Evolutionary conservation across 306 rosid species (phyloP), one percentile per base, ranked within the genome.

Genomic region (Cucurbita moschata): DNA sequence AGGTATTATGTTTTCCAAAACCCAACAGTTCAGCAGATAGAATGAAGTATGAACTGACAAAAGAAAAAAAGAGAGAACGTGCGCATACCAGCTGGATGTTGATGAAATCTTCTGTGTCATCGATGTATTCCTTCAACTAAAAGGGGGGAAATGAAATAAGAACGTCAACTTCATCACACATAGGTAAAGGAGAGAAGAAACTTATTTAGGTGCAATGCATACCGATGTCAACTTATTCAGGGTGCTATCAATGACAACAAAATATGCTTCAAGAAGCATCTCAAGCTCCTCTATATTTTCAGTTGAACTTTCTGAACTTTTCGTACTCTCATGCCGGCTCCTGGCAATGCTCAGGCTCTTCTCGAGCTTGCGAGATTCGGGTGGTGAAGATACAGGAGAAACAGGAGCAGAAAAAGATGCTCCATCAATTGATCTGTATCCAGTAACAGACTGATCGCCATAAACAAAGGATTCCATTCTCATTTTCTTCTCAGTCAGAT

Each of bases 61-160:
- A 4, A n/a, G 46, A 19, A 4, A 53, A 9, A 9, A 1, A 3
- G n/a, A 30, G 42, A n/a, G 38, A 70, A 72, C 39, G 10, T 8
- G 23, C 43, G 55, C 84, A 69, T 77, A 95, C 97, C 95, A 95
- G 85, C 82, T 95, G 99, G 79, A 95, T 89, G 91, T 95, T 95
- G 77, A 95, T 95, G 86, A 95, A 95, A 86, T 89, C 97, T 85
- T 95, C 99, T 0, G 99, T 95, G 79, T 95, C 99, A 53, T 91
- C 99, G 44, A 95, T 95, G 87, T 95, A 95, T 75, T 91, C 99
- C 86, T 94, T 94, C 90, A 94, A 79, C 99, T 94, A 92, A 82
- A 74, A 82, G 19, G 3, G 10, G 64, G 70, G 62, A 57, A 68
- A 79, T 64, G 81, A 71, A 73, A 78, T 50, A 55, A 75, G 21